phyloP scores from a whole-genome alignment of 768 basidiomycete genomes.

The Lactifluus subvellereus region DNA sequence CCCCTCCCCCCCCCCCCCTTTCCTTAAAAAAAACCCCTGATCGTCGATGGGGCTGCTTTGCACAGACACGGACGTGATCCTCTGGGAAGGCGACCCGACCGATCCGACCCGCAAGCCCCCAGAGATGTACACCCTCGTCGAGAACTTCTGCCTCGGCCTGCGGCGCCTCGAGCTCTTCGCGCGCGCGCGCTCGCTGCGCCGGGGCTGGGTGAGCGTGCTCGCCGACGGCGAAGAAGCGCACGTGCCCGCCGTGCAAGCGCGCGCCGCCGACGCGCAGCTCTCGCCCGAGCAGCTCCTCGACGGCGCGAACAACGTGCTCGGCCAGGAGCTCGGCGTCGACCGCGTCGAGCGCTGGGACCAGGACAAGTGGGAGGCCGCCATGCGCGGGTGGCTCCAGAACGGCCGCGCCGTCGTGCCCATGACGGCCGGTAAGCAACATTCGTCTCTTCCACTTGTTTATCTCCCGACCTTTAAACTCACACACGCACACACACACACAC shows the following conservation, averaged over 20 bases:
- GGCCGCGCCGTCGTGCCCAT: conserved; percentile 56
- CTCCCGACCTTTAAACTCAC: too few species aligned
- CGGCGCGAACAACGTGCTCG: conserved; percentile 33
- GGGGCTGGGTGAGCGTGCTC: conserved; percentile 90
- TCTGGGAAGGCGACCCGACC: conserved; percentile 87
- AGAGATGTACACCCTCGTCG: conserved; percentile 92
- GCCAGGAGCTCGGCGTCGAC: conserved; percentile 20
- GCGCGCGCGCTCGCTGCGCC: conserved; percentile 56
- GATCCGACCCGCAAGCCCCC: conserved; percentile 88
- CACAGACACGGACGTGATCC: conserved; percentile 89
- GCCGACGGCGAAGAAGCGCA: conserved; percentile 56
- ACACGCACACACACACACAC: neutral
- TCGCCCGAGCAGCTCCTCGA: conserved; percentile 30
- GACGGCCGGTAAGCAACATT: conserved; percentile 38
- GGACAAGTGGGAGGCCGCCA: conserved; percentile 58
- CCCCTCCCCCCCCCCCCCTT: conserved; percentile 19
- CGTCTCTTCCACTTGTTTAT: too few species aligned
- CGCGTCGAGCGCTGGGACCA: conserved; percentile 50
- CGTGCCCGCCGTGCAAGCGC: conserved; percentile 34
- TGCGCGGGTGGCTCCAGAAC: conserved; percentile 44
- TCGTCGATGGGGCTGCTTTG: neutral
- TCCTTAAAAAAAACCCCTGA: neutral
- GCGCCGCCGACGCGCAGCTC: conserved; percentile 22
- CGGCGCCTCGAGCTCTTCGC: conserved; percentile 91
- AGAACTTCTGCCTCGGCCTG: conserved; percentile 94